Percentiles rank a stretch among this genome's conserved stretches.
Conservation (phyloP, 2,329 filamentous ascomycete genomes). For the Dryadomyces quercus-mongolicae region DNA sequence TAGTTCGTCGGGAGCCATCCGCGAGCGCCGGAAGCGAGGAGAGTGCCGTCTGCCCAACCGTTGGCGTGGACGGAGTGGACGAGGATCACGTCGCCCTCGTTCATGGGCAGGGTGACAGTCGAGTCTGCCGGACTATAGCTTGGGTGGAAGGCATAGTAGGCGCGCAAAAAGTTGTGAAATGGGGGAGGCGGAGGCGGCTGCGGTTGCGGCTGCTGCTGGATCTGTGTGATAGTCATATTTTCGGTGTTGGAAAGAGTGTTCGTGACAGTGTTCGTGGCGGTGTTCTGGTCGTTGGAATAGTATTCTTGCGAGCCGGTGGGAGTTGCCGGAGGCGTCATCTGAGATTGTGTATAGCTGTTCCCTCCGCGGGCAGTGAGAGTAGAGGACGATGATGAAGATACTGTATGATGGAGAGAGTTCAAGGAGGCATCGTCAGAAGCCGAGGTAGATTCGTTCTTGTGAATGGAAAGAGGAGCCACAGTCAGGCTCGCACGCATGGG, state of each 20-base stretch:
- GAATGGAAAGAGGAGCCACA: conserved; percentile 46
- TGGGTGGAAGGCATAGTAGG: conserved; percentile 86
- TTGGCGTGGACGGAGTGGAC: conserved; percentile 97
- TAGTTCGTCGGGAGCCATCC: conserved; percentile 98
- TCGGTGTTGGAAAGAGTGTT: background rate
- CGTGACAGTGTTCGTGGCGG: background rate
- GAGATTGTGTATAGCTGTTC: conserved; percentile 35
- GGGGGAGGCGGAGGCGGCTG: conserved; percentile 38
- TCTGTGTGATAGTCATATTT: too few species aligned
- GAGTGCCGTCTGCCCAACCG: conserved; percentile 94
- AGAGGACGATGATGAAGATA: conserved; percentile 63
- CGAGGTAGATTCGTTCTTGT: conserved; percentile 26
- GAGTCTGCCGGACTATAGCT: conserved; percentile 64
- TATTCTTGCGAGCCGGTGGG: conserved; percentile 57
- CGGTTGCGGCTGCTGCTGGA: background rate
- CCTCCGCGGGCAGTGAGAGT: conserved; percentile 13
- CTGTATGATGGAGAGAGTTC: conserved; percentile 49
- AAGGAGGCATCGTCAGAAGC: conserved; percentile 17
- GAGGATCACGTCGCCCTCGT: conserved; percentile 82
- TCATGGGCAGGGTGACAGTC: conserved; percentile 78
- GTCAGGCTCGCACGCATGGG: conserved; percentile 44
- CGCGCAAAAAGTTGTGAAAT: conserved; percentile 90
- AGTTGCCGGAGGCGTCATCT: conserved; percentile 69
- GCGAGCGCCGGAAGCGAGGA: conserved; percentile 71
- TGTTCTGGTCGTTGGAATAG: conserved; percentile 23